Evolutionary conservation across 208 protist genomes (phyloP).

Genomic region (Crithidia thermophila): DNA sequence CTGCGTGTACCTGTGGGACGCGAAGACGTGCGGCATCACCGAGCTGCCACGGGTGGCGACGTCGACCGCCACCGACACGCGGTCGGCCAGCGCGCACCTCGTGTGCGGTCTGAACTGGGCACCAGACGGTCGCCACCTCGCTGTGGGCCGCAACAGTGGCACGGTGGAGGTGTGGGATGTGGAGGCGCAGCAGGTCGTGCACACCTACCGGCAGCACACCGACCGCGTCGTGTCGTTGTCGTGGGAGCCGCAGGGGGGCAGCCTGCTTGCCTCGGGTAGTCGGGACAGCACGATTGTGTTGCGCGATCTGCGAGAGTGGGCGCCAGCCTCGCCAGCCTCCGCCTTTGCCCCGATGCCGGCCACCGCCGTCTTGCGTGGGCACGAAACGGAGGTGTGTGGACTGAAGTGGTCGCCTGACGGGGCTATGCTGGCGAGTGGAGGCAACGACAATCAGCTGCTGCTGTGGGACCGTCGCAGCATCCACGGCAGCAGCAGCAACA

Average conservation of each 20-base stretch:
- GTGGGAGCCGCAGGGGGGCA: slow-evolving; percentile 87
- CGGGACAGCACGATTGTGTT: slow-evolving; percentile 95
- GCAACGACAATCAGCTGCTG: slow-evolving; percentile 98
- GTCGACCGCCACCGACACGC: slow-evolving; percentile 10
- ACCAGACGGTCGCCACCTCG: slow-evolving; percentile 87
- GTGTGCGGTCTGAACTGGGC: slow-evolving; percentile 95
- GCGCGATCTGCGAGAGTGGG: slow-evolving; percentile 93
- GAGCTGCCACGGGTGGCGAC: slow-evolving; percentile 81
- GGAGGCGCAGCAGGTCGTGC: slow-evolving; percentile 72
- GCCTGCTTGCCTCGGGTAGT: slow-evolving; percentile 92
- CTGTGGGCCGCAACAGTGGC: slow-evolving; percentile 87
- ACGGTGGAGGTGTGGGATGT: slow-evolving; percentile 94
- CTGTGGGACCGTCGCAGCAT: slow-evolving; percentile 93
- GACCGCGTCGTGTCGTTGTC: slow-evolving; percentile 66
- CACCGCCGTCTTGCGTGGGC: slow-evolving; percentile 63
- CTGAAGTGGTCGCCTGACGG: slow-evolving; percentile 95
- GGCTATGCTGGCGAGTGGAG: slow-evolving; percentile 95
- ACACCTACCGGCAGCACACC: slow-evolving; percentile 87
- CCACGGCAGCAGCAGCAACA: background rate
- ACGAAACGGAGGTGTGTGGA: slow-evolving; percentile 97
- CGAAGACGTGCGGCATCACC: slow-evolving; percentile 90
- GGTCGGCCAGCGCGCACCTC: slow-evolving; percentile 10
- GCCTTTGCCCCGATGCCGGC: slow-evolving; percentile 11
- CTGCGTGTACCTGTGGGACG: slow-evolving; percentile 98
- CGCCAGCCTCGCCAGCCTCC: slow-evolving; percentile 13